Evolutionary conservation across 495 filamentous ascomycete genomes (phyloP), one percentile per base, ranked within the genome.

Genomic region (Acidiella bohemica): DNA sequence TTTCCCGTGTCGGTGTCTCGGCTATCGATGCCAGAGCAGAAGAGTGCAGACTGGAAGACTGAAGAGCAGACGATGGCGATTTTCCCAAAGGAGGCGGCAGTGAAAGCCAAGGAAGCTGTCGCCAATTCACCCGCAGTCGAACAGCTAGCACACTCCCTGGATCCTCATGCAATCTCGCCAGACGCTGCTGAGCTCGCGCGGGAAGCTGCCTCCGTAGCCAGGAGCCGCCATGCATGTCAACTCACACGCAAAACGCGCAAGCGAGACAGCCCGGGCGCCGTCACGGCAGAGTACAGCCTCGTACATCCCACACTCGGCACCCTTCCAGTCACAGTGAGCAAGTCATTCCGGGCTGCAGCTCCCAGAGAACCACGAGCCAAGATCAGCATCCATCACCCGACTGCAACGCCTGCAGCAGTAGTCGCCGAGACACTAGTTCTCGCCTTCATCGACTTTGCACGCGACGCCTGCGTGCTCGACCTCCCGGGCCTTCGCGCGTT

Each of bases 371-470:
- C 43, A 10, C 13, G 43, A 21, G 42, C 37, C 7, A 51, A 51
- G 34, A 46, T 51, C 34, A 34, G 42, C 23, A 26, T 51, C 2
- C 47, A 51, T 25, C 47, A 51, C 25, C 47, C 47, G 12, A 26
- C 42, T 13, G 47, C 47, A 5, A 51, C 47, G 12, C 39, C 47
- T 6, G 47, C 47, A 3, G 47, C 47, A 12, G 29, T 51, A 5
- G 43, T 26, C 2, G 47, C 47, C 24, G 47, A 51, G 23, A 46
- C 36, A 4, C 34, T 46, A 4, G 43, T 46, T 1, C 47, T 51
- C 14, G 43, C 47, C 3, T 41, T 42, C 32, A 17, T 51, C 2
- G 43, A 51, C 39, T 51, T 51, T 28, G 8, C 42, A 5, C 42
- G 34, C 13, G 47, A 46, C 18, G 43, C 47, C 19, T 46, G 42